These are phyloP conservation scores for Euryodendron excelsum DNA, from an alignment of 148 eudicot genomes.

Conservation along the genomic window DNA sequence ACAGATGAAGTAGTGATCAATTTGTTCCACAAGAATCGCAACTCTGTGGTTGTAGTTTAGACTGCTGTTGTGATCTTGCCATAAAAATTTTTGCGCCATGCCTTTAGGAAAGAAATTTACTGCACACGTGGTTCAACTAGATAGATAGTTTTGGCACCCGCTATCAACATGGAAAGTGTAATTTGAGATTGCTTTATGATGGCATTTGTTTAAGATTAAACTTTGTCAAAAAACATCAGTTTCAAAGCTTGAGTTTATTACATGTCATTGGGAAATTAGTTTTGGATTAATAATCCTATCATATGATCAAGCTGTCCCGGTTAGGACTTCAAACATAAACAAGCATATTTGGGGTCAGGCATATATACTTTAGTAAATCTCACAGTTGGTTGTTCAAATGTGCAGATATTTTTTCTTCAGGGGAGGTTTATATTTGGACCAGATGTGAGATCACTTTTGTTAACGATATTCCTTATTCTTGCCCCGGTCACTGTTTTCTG, in stretches of 20 bases:
- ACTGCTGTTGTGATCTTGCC: neutral
- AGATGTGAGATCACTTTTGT: slow-evolving; percentile 37
- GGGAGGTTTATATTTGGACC: slow-evolving; percentile 61
- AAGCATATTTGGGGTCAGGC: neutral
- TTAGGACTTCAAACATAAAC: neutral
- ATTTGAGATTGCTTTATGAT: neutral
- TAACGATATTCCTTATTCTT: slow-evolving; percentile 44
- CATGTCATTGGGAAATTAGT: neutral
- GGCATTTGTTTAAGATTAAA: neutral
- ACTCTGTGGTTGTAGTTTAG: neutral
- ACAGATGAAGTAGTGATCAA: neutral
- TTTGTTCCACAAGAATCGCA: neutral
- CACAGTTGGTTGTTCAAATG: neutral
- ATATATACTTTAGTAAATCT: neutral
- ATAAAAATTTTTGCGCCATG: neutral
- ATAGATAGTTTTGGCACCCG: neutral
- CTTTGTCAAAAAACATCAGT: neutral
- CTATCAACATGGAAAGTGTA: neutral
- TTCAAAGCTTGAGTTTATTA: neutral
- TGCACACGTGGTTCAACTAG: neutral
- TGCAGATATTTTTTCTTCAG: slow-evolving; percentile 45
- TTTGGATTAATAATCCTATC: neutral
- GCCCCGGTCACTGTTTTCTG: slow-evolving; percentile 49
- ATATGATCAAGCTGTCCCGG: neutral
- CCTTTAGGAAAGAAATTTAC: neutral